Evolutionary conservation across 1,139 yeast species (phyloP), one percentile per base, ranked within the genome.

Genomic region (Sporopachydermia cereana): DNA sequence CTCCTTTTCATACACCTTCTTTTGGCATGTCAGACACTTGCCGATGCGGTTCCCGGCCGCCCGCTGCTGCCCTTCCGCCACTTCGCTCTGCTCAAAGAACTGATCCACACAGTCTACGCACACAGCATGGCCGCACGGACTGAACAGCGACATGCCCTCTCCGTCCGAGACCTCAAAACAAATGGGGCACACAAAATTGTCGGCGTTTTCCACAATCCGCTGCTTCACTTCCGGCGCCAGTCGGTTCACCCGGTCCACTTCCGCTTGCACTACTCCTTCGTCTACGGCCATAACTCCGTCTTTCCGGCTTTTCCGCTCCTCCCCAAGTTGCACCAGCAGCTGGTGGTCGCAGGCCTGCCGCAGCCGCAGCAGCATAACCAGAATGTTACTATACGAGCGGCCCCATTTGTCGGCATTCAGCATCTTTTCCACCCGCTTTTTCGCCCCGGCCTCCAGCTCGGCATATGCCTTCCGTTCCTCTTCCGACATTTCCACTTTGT

Each of bases 341-440:
- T 80, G 77, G 61, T 91, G 97, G 54, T 89, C 80, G 58, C 96
- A 85, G 2, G 95, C 93, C 62, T 91, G 97, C 49, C 98, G 72
- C 54, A 91, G 68, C 45, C 97, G 71, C 43, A 89, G 64, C 49
- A 91, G 69, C 54, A 89, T 64, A 0, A 88, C 79, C 53, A 91
- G 72, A 47, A 86, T 79, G 48, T 73, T 73, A 3, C 82, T 72
- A 55, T 75, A 77, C 45, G 69, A 64, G 41, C 51, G 54, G 1
- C 54, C 57, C 3, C 56, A 16, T 45, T 56, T 51, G 14, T 61
- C 57, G 1, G 61, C 54, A n/a, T 59, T 54, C 56, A 81, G 59
- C 51, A 78, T 64, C 48, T 62, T 68, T 50, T 68, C 66, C 1
- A 93, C 93, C 45, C 72, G 66, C 43, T 62, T 63, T 46, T 77